Base-by-base conservation (phyloP, 331 rosid genomes). In the Malus hybrid region DNA sequence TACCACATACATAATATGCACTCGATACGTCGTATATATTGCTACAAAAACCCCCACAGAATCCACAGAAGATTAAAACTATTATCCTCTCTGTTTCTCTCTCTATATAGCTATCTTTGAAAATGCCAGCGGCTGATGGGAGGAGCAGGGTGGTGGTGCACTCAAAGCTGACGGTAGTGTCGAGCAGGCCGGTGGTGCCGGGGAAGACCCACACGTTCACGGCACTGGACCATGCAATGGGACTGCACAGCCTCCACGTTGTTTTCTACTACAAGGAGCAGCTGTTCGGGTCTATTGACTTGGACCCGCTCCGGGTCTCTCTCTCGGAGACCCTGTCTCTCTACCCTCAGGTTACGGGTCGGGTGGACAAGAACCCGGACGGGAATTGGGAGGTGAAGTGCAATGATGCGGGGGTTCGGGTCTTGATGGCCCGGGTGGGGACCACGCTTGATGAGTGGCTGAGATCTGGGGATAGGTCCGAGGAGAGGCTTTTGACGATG, bases 361-460 rank as follows among this genome's bases (percentile, higher is more conserved):
- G 97, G 83, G 62, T 92, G 70, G 61, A 46, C 34, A 76, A 75
- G 31, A 77, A 57, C 18, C 65, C n/a, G 5, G 76, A 82, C 13
- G 87, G 92, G 6, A 83, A 80, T 4, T 90, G 92, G 94, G 83
- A 67, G 32, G 90, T 88, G 7, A 77, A 34, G 44, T 87, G 85
- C 27, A 90, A 86, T 65, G 96, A 92, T 24, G 88, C 97, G 0
- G 97, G 97, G 0, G 82, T 92, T 62, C 80, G 97, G 69, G 77
- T 82, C 67, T 60, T 75, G 0, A 81, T 60, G 80, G 87, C 94
- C 57, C 73, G 18, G 20, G 96, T 92, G 42, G 88, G 82, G 70
- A 39, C 78, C 24, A 83, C 90, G 1, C 89, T 92, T 32, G 62
- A 80, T n/a, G 77, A 87, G 18, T 90, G 97, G 97, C 79, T 92